Evolutionary conservation across 2,329 filamentous ascomycete species (phyloP), one percentile per base, ranked within the genome.

Genomic region (Arachnomyces sp.): DNA sequence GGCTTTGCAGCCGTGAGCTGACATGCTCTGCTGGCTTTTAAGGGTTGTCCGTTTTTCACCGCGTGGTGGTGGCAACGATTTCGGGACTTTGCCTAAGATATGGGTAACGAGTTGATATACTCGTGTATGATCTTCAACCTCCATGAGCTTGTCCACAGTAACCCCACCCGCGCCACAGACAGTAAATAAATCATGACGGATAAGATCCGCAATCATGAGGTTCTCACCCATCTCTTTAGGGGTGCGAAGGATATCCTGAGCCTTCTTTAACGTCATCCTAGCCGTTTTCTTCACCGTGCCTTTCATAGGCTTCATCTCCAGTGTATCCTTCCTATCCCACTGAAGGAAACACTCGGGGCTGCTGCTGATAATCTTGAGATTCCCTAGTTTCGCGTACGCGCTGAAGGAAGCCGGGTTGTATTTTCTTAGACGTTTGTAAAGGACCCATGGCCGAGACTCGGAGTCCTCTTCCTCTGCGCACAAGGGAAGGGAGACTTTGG

Each of bases 171-270:
- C 74, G 4, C 84, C 85, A 45, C 82, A 86, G 7, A 94, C 80
- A n/a, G 81, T 79, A 60, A 93, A 84, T 9, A 96, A 70, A 60
- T 96, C 90, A 56, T 96, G 90, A 0, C 90, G 77, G n/a, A 95
- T 92, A 1, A 96, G 72, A 60, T 96, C 90, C 2, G 94, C 89
- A 53, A 96, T 95, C 92, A 96, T 96, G 16, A 96, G 74, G 56
- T 96, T 96, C 67, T 96, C 90, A 0, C 90, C 90, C 52, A 85
- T 81, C 61, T 96, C 92, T 60, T 96, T 96, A 15, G 84, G 82
- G 0, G 85, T 75, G 42, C 82, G 77, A 11, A 95, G 74, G 30
- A 93, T 76, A 18, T 68, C 66, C 45, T 81, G 78, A 1, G 90
- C 89, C 53, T 84, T 74, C 4, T 72, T 74, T n/a, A 83, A 70